phyloP scores from a whole-genome alignment of 768 basidiomycete species.

The Hortiboletus flavorubellus region DNA sequence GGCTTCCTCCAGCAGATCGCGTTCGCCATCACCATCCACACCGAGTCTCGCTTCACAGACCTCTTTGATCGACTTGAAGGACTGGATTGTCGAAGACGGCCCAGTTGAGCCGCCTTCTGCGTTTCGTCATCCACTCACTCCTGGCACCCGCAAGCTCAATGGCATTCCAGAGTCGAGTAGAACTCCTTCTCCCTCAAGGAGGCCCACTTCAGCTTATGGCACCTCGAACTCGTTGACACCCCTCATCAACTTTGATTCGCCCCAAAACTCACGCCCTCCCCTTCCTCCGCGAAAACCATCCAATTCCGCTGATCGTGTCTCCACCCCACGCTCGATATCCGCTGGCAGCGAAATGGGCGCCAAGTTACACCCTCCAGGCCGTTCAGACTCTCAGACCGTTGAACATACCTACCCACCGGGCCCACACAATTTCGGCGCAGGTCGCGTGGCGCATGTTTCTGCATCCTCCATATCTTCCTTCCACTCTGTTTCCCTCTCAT shows the following conservation, averaged over 20 bases:
- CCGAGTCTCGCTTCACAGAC: slow-evolving; percentile 43
- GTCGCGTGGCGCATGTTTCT: slow-evolving; percentile 47
- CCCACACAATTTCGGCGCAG: slow-evolving; percentile 34
- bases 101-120: slow-evolving; percentile 29
- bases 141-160: slow-evolving; percentile 14
- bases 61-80: slow-evolving; percentile 67
- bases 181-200: slow-evolving; percentile 22
- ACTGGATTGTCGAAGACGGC: slow-evolving; percentile 70
- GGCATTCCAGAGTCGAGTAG: slow-evolving; percentile 21
- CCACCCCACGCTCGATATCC: slow-evolving; percentile 27
- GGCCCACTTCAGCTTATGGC: neutral
- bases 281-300: slow-evolving; percentile 69
- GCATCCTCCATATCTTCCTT: slow-evolving; percentile 79
- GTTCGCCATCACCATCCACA: slow-evolving; percentile 48
- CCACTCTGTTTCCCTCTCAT: slow-evolving; percentile 78
- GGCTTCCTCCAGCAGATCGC: slow-evolving; percentile 20
- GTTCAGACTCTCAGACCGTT: slow-evolving; percentile 49
- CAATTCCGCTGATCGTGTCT: slow-evolving; percentile 41
- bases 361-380: slow-evolving; percentile 31
- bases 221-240: slow-evolving; percentile 31
- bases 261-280: slow-evolving; percentile 49
- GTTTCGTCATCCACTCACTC: slow-evolving; percentile 7
- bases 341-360: slow-evolving; percentile 12
- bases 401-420: slow-evolving; percentile 56
- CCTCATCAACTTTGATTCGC: slow-evolving; percentile 57